Evolutionary conservation across 2,329 filamentous ascomycete species (phyloP).

Genomic region (Epichloe brachyelytri): DNA sequence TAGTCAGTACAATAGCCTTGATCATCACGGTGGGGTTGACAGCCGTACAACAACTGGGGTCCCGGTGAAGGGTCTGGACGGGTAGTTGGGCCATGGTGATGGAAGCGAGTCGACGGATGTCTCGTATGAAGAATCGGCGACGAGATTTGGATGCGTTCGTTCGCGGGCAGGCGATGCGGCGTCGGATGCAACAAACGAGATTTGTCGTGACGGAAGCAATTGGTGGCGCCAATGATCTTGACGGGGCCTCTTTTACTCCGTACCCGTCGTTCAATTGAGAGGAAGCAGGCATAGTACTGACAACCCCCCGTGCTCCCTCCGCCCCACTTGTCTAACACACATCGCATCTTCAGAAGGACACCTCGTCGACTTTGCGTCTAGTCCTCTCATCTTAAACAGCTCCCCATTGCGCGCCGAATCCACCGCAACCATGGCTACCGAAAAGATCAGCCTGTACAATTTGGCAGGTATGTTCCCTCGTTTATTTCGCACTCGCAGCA

Average conservation of each 20-base stretch:
- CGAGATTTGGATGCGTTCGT: not conserved
- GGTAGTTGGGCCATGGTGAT: slow-evolving; percentile 65
- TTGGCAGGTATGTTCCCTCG: slow-evolving; percentile 39
- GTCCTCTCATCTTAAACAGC: not conserved
- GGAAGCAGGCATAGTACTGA: too few relatives aligned
- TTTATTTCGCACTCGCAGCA: not conserved
- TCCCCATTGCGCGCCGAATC: not conserved
- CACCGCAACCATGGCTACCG: slow-evolving; percentile 23
- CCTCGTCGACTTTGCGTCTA: not conserved
- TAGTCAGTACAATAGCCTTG: not conserved
- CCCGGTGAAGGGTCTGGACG: slow-evolving; percentile 92
- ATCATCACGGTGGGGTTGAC: not conserved
- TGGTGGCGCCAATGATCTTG: not conserved
- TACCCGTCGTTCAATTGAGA: not conserved
- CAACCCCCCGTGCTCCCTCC: too few relatives aligned
- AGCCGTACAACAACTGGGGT: slow-evolving; percentile 86
- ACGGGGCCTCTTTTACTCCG: not conserved
- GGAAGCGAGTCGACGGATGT: slow-evolving; percentile 1
- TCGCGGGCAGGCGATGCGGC: not conserved
- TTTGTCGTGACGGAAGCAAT: not conserved
- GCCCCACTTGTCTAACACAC: slow-evolving; percentile 1
- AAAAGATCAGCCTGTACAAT: slow-evolving; percentile 55
- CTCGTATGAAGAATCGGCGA: not conserved
- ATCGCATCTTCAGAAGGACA: slow-evolving; percentile 1
- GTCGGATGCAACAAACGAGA: not conserved